A percentile compares a stretch with the other conserved stretches of the same genome.
Evolutionary conservation across 225 moss, liverwort and hornwort species (phyloP).

Genomic region (Pleurozium schreberi): DNA sequence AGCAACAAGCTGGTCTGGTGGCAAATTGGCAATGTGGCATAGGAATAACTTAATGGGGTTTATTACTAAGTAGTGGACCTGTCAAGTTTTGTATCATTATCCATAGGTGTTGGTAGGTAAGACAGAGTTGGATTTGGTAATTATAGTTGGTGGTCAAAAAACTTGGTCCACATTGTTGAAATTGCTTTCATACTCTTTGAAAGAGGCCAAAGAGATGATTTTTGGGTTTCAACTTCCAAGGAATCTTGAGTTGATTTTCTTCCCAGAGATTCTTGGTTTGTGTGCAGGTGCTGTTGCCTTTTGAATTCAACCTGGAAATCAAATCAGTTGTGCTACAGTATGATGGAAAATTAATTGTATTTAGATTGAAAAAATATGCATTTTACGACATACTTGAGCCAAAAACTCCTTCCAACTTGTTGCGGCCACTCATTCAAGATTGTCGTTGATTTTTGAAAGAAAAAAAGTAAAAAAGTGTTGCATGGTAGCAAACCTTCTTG

Average conservation of each 20-base stretch:
- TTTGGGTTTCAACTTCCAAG: not conserved
- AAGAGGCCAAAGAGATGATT: not conserved
- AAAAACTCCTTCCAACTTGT: not conserved
- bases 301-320: not conserved
- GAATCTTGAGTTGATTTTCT: not conserved
- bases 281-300: not conserved
- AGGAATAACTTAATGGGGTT: not conserved
- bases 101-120: not conserved
- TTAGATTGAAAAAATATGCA: not conserved
- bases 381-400: not conserved
- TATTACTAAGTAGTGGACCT: not conserved
- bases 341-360: not conserved
- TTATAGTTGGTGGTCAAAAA: not conserved
- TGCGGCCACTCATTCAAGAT: not conserved
- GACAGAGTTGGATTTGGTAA: not conserved
- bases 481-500: not conserved
- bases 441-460: not conserved
- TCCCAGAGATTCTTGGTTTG: not conserved
- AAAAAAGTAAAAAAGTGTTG: fast-evolving
- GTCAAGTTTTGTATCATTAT: conserved; percentile 18
- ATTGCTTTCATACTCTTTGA: not conserved
- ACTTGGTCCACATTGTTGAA: not conserved
- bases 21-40: not conserved
- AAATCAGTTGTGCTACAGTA: not conserved
- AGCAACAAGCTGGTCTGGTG: not conserved